These are phyloP conservation scores for Neonectria faginata DNA, from an alignment of 2,329 filamentous ascomycete species.

Conservation along the genomic window DNA sequence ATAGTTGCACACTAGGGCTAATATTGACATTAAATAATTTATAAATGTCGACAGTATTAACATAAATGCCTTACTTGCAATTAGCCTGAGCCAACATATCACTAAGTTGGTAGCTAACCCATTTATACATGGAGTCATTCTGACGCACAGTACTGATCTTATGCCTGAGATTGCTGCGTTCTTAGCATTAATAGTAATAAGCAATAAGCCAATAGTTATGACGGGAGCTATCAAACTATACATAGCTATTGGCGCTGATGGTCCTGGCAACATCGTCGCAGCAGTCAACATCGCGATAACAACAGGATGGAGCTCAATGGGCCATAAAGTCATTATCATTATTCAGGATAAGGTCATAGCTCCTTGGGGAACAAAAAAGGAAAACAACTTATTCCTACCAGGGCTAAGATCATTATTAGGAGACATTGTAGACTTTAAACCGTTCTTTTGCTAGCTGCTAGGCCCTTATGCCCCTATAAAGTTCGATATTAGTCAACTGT, in stretches of 20 bases:
- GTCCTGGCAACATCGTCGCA: not conserved
- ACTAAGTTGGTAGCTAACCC: not conserved
- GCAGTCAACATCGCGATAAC: not conserved
- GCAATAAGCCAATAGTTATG: not conserved
- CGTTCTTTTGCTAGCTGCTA: not conserved
- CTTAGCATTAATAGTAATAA: not conserved
- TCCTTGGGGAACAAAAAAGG: slow-evolving; percentile 6
- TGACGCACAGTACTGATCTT: not conserved
- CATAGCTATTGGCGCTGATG: not conserved
- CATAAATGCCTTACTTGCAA: not conserved
- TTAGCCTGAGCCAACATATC: not conserved
- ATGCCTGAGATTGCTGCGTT: not conserved
- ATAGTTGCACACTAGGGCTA: too few relatives aligned
- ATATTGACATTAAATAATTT: too few relatives aligned
- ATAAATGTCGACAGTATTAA: not conserved
- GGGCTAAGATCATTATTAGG: not conserved
- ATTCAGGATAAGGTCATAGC: too few relatives aligned
- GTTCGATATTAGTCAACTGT: not conserved
- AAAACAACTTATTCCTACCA: not conserved
- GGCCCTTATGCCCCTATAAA: not conserved
- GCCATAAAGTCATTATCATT: too few relatives aligned
- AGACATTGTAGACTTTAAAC: not conserved
- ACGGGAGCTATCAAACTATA: not conserved
- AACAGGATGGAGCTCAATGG: not conserved
- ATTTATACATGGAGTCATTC: not conserved